Percentiles rank a stretch among this genome's conserved stretches.
Conservation (phyloP, 371 early-diverging fungal species). For the Rhizopus sp. region DNA sequence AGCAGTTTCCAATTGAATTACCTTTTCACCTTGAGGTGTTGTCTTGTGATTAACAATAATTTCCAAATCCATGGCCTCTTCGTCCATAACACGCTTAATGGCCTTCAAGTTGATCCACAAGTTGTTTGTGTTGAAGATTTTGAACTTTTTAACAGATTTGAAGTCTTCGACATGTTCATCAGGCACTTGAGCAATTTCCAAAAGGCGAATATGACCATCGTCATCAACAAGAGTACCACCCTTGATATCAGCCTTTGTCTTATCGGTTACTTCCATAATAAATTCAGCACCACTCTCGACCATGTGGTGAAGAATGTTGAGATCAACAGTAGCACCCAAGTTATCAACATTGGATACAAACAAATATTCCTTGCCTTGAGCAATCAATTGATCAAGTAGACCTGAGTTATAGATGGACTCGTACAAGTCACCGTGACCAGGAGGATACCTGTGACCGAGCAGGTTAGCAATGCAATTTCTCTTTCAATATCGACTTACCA, state of each 20-base stretch:
- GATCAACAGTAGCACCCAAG: conserved; percentile 98
- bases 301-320: conserved; percentile 92
- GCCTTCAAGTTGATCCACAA: conserved; percentile 97
- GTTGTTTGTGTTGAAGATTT: conserved; percentile 99
- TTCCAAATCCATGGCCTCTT: conserved; percentile 87
- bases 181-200: conserved; percentile 99
- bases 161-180: conserved; percentile 97
- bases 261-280: conserved; percentile 99
- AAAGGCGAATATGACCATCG: conserved; percentile 91
- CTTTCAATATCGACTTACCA: conserved; percentile 35
- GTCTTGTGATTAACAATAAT: conserved; percentile 98
- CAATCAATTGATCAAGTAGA: conserved; percentile 92
- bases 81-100: conserved; percentile 91
- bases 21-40: conserved; percentile 85
- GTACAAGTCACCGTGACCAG: conserved; percentile 99
- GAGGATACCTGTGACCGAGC: conserved; percentile 83
- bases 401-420: conserved; percentile 95
- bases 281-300: conserved; percentile 91
- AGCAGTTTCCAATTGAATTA: conserved; percentile 99
- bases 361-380: conserved; percentile 98
- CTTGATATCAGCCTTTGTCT: conserved; percentile 99
- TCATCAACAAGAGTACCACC: conserved; percentile 99
- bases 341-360: conserved; percentile 99
- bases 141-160: conserved; percentile 99
- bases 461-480: neutral